Base-by-base conservation (phyloP, 2,329 filamentous ascomycete species). In the Monosporascus sp. region DNA sequence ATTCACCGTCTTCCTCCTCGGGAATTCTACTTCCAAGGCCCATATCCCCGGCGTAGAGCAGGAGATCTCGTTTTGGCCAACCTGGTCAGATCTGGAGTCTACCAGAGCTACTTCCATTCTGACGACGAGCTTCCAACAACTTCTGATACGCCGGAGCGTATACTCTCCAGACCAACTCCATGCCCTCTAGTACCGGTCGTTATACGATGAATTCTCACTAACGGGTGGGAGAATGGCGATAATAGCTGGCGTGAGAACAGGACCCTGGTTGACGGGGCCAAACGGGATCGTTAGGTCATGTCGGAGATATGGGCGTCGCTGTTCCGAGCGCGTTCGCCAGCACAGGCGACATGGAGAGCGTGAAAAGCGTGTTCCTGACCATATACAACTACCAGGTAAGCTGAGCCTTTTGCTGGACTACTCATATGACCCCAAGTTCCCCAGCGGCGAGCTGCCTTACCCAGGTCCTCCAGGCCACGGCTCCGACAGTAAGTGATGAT, bases 251-350 rank as follows among this genome's bases (percentile, higher is more conserved):
- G 57, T 62, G 3, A 66, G 67, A 16, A 57, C 16, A 61, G 65
- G n/a, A 66, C 68, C n/a, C 63, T 65, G 0, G 61, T 66, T 1
- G 81, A 85, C 62, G 82, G 81, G 16, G 78, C 79, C 1, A 85
- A 85, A 62, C 72, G 82, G 35, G 82, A 85, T 60, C 73, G 80
- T 8, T 69, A 81, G 19, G 77, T 85, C 2, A 86, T 81, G 81
- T 77, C 82, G 82, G 82, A 1, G 83, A 86, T 61, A 80, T 85
- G 72, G 74, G 75, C 5, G 79, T 84, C 55, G 77, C 80, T 5
- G 71, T 81, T 0, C 79, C 81, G 3, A 74, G 71, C 35, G 74
- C 81, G 14, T 75, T 79, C 9, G 75, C 82, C 2, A 79, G 77
- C 7, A 83, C 79, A 0, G 75, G 77, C 27, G 79, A 82, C 58